Conservation (phyloP, 2,329 filamentous ascomycete genomes). For the Penicillium sp. region DNA sequence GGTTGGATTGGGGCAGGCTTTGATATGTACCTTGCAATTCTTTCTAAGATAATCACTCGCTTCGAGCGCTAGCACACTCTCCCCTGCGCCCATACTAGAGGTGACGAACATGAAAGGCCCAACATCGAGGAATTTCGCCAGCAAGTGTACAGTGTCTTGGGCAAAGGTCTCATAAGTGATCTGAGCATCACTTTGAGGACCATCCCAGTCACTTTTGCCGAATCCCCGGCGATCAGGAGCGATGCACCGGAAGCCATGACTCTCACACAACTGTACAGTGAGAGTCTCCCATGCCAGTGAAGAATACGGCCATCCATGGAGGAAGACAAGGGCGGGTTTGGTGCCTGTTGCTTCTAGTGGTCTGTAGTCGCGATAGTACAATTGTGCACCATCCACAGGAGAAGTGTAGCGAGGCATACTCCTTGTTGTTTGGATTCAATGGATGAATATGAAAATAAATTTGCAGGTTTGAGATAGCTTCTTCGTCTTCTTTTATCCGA, state of each 20-base stretch:
- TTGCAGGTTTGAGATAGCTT: not conserved
- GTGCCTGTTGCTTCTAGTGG: slow-evolving; percentile 16
- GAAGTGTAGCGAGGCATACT: slow-evolving; percentile 29
- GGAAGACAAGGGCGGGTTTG: slow-evolving; percentile 31
- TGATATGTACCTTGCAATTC: slow-evolving; percentile 24
- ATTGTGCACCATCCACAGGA: slow-evolving; percentile 26
- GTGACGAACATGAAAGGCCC: slow-evolving; percentile 33
- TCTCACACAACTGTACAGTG: slow-evolving; percentile 33
- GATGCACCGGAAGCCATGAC: slow-evolving; percentile 35
- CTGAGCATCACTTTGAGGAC: slow-evolving; percentile 11
- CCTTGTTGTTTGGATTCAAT: too few species aligned
- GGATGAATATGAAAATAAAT: not conserved
- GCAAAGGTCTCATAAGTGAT: slow-evolving; percentile 37
- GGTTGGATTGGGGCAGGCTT: not conserved
- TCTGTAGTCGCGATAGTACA: slow-evolving; percentile 31
- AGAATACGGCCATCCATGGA: slow-evolving; percentile 39
- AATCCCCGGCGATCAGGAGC: slow-evolving; percentile 37
- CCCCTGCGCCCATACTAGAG: slow-evolving; percentile 37
- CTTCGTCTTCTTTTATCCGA: not conserved
- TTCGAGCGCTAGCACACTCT: slow-evolving; percentile 33
- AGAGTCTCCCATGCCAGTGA: slow-evolving; percentile 35
- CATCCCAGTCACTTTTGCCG: slow-evolving; percentile 37
- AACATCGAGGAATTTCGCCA: slow-evolving; percentile 24
- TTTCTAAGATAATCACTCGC: slow-evolving; percentile 23
- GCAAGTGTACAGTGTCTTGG: slow-evolving; percentile 29